These are phyloP conservation scores for Rhizopogon roseolus DNA, from an alignment of 768 basidiomycete species.

Conservation along the genomic window DNA sequence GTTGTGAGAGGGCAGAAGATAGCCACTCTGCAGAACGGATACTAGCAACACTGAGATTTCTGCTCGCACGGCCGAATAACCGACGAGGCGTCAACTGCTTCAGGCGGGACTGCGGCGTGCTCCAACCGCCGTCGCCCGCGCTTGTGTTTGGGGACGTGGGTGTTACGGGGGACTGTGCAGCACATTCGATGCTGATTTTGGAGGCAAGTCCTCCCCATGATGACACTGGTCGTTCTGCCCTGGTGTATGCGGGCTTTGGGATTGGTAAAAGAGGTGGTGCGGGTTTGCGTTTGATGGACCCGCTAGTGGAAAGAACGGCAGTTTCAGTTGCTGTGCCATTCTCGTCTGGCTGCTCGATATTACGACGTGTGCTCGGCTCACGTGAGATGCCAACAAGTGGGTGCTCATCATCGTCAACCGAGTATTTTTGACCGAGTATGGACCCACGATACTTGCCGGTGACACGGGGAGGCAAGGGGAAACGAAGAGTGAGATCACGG, in stretches of 20 bases:
- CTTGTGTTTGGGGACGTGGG: constrained; percentile 2
- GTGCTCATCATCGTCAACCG: constrained; percentile 20
- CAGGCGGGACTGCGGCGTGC: constrained; percentile 3
- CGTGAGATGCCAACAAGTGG: constrained; percentile 20
- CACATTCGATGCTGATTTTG: neutral
- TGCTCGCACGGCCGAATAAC: constrained; percentile 15
- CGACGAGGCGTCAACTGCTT: constrained; percentile 11
- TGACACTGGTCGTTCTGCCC: constrained; percentile 5
- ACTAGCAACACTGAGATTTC: constrained; percentile 21
- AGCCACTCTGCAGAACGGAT: constrained; percentile 28
- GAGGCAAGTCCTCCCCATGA: constrained; percentile 21
- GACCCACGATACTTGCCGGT: constrained; percentile 23
- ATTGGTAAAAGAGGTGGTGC: constrained; percentile 21
- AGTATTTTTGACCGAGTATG: constrained; percentile 16
- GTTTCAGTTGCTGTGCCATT: constrained; percentile 2
- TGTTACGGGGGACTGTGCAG: constrained; percentile 1
- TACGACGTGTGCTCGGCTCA: constrained; percentile 15
- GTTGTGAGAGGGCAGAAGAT: constrained; percentile 15
- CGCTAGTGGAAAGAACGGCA: constrained; percentile 10
- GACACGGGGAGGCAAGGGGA: constrained; percentile 44
- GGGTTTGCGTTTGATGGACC: constrained; percentile 26
- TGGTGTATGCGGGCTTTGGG: constrained; percentile 7
- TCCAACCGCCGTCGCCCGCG: neutral
- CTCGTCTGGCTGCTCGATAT: constrained; percentile 3
- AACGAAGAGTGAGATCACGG: constrained; percentile 47